phyloP scores from a whole-genome alignment of 768 basidiomycete species.

The Termitomyces sp. region DNA sequence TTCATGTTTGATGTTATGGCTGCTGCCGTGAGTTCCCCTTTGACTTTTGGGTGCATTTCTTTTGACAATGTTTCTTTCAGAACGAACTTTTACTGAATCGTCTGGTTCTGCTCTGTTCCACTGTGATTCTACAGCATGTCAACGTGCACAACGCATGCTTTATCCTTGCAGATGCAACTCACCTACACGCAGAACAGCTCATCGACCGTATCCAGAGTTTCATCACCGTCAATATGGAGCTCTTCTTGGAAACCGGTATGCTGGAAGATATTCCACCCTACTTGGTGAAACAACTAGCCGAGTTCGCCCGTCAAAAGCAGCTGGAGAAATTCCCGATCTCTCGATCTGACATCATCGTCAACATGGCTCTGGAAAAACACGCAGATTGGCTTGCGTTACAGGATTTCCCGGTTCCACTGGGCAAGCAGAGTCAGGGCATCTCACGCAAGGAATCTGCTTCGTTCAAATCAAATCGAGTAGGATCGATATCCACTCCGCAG shows the following conservation, averaged over 20 bases:
- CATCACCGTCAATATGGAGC: constrained; percentile 82
- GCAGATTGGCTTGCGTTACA: constrained; percentile 67
- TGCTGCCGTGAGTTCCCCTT: constrained; percentile 58
- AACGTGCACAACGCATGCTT: constrained; percentile 76
- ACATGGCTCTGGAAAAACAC: constrained; percentile 55
- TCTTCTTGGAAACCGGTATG: constrained; percentile 74
- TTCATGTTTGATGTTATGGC: constrained; percentile 87
- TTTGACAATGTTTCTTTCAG: constrained; percentile 31
- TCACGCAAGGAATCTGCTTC: constrained; percentile 16
- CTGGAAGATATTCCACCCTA: constrained; percentile 71
- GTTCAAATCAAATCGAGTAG: constrained; percentile 12
- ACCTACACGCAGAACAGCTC: constrained; percentile 70
- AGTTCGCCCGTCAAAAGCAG: constrained; percentile 58
- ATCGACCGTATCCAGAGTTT: constrained; percentile 72
- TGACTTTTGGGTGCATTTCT: background rate
- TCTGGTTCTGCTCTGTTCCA: constrained; percentile 80
- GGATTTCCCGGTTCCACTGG: constrained; percentile 63
- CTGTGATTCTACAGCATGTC: constrained; percentile 61
- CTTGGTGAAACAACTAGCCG: constrained; percentile 65
- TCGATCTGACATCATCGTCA: constrained; percentile 50
- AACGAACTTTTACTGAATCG: constrained; percentile 89
- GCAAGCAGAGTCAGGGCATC: constrained; percentile 22
- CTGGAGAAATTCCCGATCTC: constrained; percentile 61
- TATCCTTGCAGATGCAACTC: constrained; percentile 77
- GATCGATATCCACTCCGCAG: constrained; percentile 22